These are phyloP conservation scores for Phytophthora pini DNA, from an alignment of 352 stramenopile species.

Conservation along the genomic window DNA sequence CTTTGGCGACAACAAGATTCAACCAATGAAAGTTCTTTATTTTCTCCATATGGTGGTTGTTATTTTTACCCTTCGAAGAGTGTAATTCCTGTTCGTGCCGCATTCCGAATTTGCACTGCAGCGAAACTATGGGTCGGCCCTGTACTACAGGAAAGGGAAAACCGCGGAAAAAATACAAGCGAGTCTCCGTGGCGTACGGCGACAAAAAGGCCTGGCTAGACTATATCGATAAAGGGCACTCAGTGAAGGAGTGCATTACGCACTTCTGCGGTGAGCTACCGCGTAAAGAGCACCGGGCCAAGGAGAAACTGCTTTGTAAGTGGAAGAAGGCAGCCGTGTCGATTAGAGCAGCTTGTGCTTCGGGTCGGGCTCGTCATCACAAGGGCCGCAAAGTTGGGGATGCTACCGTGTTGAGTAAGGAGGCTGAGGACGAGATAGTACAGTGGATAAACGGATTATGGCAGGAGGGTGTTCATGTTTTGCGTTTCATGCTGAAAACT, in stretches of 20 bases:
- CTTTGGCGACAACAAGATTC: not conserved
- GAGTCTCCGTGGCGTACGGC: constrained; percentile 6
- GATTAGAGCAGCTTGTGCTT: constrained; percentile 1
- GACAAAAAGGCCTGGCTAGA: constrained; percentile 11
- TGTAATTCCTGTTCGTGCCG: not conserved
- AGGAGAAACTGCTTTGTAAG: constrained; percentile 10
- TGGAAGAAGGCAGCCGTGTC: not conserved
- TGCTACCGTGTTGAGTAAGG: not conserved
- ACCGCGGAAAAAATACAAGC: constrained; percentile 8
- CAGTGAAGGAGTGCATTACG: constrained; percentile 8
- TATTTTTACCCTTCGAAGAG: not conserved
- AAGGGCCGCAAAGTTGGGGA: constrained; percentile 2
- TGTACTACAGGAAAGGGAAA: not conserved
- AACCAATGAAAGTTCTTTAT: not conserved
- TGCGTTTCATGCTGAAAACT: constrained; percentile 10
- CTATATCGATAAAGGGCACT: constrained; percentile 1
- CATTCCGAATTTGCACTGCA: not conserved
- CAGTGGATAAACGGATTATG: constrained; percentile 13
- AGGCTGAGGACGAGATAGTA: constrained; percentile 4
- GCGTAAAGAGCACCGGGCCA: constrained; percentile 3
- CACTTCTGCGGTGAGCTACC: constrained; percentile 2
- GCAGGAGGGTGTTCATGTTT: constrained; percentile 11
- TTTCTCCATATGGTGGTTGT: not conserved
- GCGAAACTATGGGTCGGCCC: not conserved
- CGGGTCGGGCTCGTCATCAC: not conserved